phyloP scores from a whole-genome alignment of 108 stramenopile species.

The Hondaea fermentalgiana region DNA sequence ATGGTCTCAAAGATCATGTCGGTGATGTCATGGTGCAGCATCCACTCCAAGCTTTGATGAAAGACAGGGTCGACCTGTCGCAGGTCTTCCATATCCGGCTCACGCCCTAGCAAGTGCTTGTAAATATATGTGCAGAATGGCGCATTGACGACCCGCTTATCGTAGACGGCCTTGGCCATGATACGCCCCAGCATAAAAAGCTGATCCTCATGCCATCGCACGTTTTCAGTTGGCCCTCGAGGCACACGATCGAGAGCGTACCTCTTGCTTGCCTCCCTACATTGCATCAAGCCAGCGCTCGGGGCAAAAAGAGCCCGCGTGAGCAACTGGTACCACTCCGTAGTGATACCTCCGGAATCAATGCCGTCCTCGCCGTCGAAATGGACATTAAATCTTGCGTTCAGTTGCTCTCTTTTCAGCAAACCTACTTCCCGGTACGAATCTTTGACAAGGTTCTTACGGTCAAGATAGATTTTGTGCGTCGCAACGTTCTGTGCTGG shows the following conservation, averaged over 20 bases:
- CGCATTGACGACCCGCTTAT: neutral
- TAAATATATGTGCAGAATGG: slow-evolving; percentile 13
- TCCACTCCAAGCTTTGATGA: slow-evolving; percentile 35
- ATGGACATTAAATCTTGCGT: neutral
- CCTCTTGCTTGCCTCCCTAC: neutral
- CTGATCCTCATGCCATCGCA: neutral
- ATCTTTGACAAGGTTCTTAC: neutral
- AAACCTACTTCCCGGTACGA: neutral
- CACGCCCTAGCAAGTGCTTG: neutral
- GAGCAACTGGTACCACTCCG: slow-evolving; percentile 24
- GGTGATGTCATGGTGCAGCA: slow-evolving; percentile 34
- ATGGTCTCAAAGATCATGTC: slow-evolving; percentile 36
- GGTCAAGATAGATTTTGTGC: neutral
- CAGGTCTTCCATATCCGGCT: neutral
- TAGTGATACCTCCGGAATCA: slow-evolving; percentile 25
- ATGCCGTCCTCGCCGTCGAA: slow-evolving; percentile 27
- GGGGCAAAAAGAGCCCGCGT: neutral
- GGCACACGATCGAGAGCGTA: neutral
- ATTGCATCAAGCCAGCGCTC: neutral
- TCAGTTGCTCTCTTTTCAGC: neutral
- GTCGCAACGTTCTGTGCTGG: neutral
- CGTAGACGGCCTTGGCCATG: neutral
- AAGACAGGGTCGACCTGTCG: slow-evolving; percentile 28
- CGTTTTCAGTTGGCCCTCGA: neutral
- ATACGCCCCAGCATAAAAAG: neutral